A percentile compares a stretch with the other conserved stretches of the same genome.
phyloP scores from a whole-genome alignment of 2,329 filamentous ascomycete genomes.

The Cordyceps tenuipes region DNA sequence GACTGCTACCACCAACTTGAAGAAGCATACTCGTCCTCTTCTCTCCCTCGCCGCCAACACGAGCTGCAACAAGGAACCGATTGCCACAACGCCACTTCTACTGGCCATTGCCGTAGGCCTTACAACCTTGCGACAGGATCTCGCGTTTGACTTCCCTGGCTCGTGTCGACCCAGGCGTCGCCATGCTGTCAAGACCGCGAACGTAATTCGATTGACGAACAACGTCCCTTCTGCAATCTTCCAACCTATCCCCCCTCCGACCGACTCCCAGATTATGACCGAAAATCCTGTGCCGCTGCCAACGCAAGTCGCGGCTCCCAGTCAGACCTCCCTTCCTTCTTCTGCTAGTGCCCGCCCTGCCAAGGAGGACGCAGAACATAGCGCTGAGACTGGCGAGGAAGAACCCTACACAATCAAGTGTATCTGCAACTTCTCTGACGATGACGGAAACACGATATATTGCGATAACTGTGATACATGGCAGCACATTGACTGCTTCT shows the following conservation, averaged over 20 bases:
- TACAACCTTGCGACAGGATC: background rate
- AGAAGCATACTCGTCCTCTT: background rate
- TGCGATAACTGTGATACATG: conserved; percentile 95
- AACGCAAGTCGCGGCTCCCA: conserved; percentile 48
- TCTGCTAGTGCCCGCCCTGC: conserved; percentile 23
- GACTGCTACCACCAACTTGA: background rate
- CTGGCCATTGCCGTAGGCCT: background rate
- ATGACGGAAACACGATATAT: conserved; percentile 95
- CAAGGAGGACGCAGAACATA: conserved; percentile 34
- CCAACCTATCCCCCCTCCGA: conserved; percentile 26
- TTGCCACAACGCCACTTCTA: background rate
- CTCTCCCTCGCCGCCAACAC: background rate
- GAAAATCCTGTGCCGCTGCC: conserved; percentile 46
- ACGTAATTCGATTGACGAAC: conserved; percentile 39
- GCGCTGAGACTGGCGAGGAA: conserved; percentile 53
- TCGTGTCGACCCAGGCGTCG: conserved; percentile 42
- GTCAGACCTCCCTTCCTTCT: conserved; percentile 38
- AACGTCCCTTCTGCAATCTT: conserved; percentile 24
- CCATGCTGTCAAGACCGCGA: conserved; percentile 49
- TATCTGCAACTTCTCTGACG: conserved; percentile 87
- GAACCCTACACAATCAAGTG: conserved; percentile 95
- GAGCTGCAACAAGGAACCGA: background rate
- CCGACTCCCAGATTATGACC: conserved; percentile 51
- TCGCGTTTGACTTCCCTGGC: conserved; percentile 18
- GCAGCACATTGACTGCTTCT: conserved; percentile 98